Evolutionary conservation across 257 asterid genomes (phyloP).

Genomic region (Jasminum sambac): DNA sequence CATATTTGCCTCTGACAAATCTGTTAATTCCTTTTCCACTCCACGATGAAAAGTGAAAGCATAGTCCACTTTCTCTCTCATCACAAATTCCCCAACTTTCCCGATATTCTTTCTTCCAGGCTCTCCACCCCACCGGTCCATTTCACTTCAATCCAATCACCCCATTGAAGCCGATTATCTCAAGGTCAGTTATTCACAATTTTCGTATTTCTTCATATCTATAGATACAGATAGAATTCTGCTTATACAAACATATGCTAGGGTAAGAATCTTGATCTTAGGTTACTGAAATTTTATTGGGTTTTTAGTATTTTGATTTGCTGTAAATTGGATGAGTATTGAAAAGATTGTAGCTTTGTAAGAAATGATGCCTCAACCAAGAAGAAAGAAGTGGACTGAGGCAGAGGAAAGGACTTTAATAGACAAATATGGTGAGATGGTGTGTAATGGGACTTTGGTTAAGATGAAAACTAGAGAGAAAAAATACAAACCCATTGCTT

Average conservation of each 20-base stretch:
- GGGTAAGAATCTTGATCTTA: slow-evolving; percentile 32
- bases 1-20: not conserved
- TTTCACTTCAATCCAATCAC: not conserved
- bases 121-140: not conserved
- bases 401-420: slow-evolving; percentile 92
- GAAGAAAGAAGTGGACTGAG: slow-evolving; percentile 98
- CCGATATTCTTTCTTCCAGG: not conserved
- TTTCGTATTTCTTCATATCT: not conserved
- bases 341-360: slow-evolving; percentile 19
- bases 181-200: not conserved
- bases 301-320: slow-evolving; percentile 2
- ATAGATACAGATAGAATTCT: not conserved
- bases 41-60: not conserved
- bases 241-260: not conserved
- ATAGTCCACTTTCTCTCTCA: slow-evolving; percentile 1
- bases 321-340: slow-evolving; percentile 27
- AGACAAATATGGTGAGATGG: slow-evolving; percentile 84
- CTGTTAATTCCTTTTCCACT: not conserved
- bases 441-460: slow-evolving; percentile 66
- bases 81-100: slow-evolving; percentile 7
- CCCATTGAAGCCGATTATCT: not conserved
- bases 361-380: slow-evolving; percentile 83
- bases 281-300: slow-evolving; percentile 13
- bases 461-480: slow-evolving; percentile 97
- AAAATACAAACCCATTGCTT: slow-evolving; percentile 79